Base-by-base conservation (phyloP, 495 filamentous ascomycete species). In the Aspergillus homomorphus region DNA sequence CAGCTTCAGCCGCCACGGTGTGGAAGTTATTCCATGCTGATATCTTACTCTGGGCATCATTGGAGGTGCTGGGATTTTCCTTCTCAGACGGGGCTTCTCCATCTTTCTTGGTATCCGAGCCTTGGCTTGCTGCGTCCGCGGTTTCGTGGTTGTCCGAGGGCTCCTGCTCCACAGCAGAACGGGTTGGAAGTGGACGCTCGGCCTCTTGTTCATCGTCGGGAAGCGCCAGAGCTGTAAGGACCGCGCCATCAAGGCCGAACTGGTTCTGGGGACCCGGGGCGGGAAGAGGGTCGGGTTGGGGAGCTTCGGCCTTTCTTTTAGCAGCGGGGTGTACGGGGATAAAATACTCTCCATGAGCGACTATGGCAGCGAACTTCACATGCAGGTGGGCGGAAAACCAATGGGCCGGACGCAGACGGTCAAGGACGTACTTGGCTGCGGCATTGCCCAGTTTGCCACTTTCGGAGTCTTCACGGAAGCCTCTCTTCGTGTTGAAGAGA, bases 321-420 rank as follows among this genome's bases (percentile, higher is more conserved):
- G 48, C 22, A 14, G 16, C 38, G 1, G 45, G 46, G 22, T 58
- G 56, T 48, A 20, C 53, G 8, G 59, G 22, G 14, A 58, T 61
- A 1, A 54, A 41, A 5, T 61, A 67, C 1, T 77, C 70, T 18
- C 79, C 76, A 69, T 94, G 89, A 0, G 80, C 71, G 57, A 94
- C 84, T 2, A 86, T 66, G 9, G 92, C 93, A 2, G 86, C 68
- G 64, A 87, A 98, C 65, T 91, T 92, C 68, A 87, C 85, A 71
- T 98, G 94, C 68, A 97, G 60, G 70, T 98, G 94, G 1, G 92
- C 94, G 9, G 92, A 89, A 70, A 98, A 96, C 94, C 94, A 98
- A 66, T 91, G 89, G 0, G 80, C 74, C 3, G 94, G 94, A 30
- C 89, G 80, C 41, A 98, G 73, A 26, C 90, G 80, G 66, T 94